Conservation (phyloP, 208 protist genomes). For the Acanthamoeba culbertsoni region DNA sequence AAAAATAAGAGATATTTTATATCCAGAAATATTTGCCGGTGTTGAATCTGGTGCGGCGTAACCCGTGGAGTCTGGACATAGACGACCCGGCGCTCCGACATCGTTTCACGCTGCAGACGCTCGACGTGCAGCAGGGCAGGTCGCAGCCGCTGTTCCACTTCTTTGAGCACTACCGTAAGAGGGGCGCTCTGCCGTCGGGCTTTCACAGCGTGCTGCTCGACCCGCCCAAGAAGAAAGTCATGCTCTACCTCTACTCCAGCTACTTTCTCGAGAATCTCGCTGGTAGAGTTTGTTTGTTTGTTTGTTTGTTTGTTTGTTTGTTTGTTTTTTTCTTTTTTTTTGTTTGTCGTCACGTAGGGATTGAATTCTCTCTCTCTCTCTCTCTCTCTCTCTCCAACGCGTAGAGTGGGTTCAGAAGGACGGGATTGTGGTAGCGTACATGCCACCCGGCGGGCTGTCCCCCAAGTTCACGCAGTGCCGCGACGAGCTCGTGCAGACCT, state of each 20-base stretch:
- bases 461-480: not conserved
- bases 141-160: not conserved
- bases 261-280: not conserved
- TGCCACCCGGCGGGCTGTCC: not conserved
- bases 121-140: not conserved
- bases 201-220: slow-evolving; percentile 28
- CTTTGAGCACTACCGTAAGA: not conserved
- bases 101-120: not conserved
- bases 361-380: too few species aligned
- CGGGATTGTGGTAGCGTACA: not conserved
- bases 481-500: not conserved
- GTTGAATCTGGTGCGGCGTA: not conserved
- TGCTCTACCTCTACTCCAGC: slow-evolving; percentile 16
- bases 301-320: too few species aligned
- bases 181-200: not conserved
- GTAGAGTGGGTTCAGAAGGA: not conserved
- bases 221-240: not conserved
- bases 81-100: not conserved
- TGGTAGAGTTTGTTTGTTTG: too few species aligned
- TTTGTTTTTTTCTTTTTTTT: too few species aligned
- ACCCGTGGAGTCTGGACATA: not conserved
- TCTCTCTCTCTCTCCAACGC: too few species aligned
- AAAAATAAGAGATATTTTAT: too few species aligned
- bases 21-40: slow-evolving; percentile 29
- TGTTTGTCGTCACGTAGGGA: too few species aligned